These are phyloP conservation scores for Wickerhamiella brachini DNA, from an alignment of 805 yeast species.

Conservation along the genomic window DNA sequence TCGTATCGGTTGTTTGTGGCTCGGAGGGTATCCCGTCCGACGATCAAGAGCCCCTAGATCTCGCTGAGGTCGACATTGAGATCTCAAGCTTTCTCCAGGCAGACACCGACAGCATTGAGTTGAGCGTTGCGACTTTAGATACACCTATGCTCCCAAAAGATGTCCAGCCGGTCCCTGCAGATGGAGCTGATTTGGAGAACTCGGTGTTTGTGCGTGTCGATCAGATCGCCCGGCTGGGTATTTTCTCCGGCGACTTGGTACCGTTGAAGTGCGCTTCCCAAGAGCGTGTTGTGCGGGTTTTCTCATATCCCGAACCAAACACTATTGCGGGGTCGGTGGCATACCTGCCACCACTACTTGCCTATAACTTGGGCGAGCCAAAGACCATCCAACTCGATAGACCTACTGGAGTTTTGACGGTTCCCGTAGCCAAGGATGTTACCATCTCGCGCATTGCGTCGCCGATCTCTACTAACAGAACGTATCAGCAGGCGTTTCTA, in stretches of 20 bases:
- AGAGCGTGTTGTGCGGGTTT: conserved; percentile 30
- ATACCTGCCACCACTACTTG: conserved; percentile 50
- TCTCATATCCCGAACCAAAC: conserved; percentile 55
- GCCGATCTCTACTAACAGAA: conserved; percentile 50
- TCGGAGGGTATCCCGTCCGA: neutral
- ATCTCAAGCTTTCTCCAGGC: conserved; percentile 11
- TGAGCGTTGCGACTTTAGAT: conserved; percentile 3
- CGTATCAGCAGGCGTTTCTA: conserved; percentile 46
- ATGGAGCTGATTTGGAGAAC: conserved; percentile 33
- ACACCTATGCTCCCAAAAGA: conserved; percentile 6
- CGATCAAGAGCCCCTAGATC: conserved; percentile 4
- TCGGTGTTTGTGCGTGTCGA: conserved; percentile 34
- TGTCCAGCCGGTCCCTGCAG: conserved; percentile 13
- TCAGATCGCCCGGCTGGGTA: conserved; percentile 43
- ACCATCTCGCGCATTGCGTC: conserved; percentile 56
- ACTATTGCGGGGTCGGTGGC: conserved; percentile 28
- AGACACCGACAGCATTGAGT: conserved; percentile 1
- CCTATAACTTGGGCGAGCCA: conserved; percentile 35
- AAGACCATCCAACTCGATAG: conserved; percentile 15
- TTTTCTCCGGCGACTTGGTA: conserved; percentile 57
- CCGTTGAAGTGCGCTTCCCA: conserved; percentile 8
- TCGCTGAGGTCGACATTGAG: conserved; percentile 17
- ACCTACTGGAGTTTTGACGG: conserved; percentile 6
- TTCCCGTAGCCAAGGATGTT: conserved; percentile 45
- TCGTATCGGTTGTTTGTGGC: conserved; percentile 39